Base-by-base conservation (phyloP, 2,329 filamentous ascomycete genomes). In the Colletotrichum spinosum region DNA sequence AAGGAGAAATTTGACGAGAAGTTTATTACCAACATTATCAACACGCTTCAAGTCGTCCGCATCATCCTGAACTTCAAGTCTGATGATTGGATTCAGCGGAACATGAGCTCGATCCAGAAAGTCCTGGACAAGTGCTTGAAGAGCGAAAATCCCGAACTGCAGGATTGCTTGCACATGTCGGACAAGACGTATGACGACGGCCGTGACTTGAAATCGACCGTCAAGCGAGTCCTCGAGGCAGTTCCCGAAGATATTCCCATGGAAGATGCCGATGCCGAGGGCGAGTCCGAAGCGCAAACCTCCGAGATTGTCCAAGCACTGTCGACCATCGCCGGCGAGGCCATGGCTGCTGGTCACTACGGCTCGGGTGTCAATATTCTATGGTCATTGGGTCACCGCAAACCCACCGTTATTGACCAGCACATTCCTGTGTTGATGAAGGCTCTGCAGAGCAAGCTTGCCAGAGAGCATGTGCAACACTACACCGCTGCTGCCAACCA, bases 401-500 rank as follows among this genome's bases (percentile, higher is more conserved):
- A 92, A 72, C 92, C 95, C 1, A 88, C 91, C 12, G 90, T 96
- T 69, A 93, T 99, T 67, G 96, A 99, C 76, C 86, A 92, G 65
- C 96, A 99, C 73, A 94, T 98, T 59, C 83, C 87, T 3, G 88
- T 91, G 35, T 84, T 99, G 48, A 97, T 99, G 91, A 97, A 97
- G 77, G 93, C 93, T 0, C 86, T 99, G 70, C 95, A 97, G 71
- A 88, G 88, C 54, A 97, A 97, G 78, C 87, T 99, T 70, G 94
- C 94, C 1, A 91, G 96, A 71, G 96, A 99, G 69, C 96, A 99
- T 77, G 91, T 99, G 76, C 93, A 83, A 76, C 92, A 89, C 71
- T 93, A 91, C 70, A 85, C 87, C 37, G 83, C 85, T 7, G 77
- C 86, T 54, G 83, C 84, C 67, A 84, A 82, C 66, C 82, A 88